Conservation (phyloP, 305 asterid species). For the Fraxinus nigra region DNA sequence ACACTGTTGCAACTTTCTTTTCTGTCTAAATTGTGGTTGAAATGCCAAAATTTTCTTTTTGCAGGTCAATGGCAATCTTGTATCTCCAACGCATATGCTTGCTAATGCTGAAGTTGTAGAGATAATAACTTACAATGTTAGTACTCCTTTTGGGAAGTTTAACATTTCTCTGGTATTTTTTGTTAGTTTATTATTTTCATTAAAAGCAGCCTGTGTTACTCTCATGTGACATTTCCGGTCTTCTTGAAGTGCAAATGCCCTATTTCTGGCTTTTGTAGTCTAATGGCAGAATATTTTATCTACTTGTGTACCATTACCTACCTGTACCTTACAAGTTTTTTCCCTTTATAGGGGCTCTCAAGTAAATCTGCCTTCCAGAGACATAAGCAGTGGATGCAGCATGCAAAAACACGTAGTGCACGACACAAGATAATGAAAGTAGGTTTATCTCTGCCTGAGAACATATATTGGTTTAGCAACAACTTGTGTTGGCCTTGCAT, state of each 20-base stretch:
- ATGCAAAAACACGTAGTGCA: conserved; percentile 95
- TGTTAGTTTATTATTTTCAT: neutral
- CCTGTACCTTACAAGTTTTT: neutral
- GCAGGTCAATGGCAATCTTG: conserved; percentile 94
- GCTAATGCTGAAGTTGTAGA: conserved; percentile 95
- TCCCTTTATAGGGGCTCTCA: conserved; percentile 66
- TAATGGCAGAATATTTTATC: neutral
- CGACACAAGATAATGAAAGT: conserved; percentile 95
- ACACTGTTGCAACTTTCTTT: neutral
- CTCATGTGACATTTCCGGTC: neutral
- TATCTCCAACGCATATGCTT: conserved; percentile 73
- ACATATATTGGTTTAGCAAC: neutral
- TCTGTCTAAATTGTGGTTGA: conserved; percentile 22
- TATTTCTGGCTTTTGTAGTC: neutral
- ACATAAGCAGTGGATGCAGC: conserved; percentile 92
- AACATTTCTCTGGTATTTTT: neutral
- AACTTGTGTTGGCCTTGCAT: conserved; percentile 1
- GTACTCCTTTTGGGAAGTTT: conserved; percentile 23
- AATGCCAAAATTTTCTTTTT: conserved; percentile 18
- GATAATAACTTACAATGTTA: conserved; percentile 75
- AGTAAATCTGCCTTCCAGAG: conserved; percentile 90
- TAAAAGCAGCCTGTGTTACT: neutral
- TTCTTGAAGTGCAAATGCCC: neutral
- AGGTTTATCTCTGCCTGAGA: conserved; percentile 29
- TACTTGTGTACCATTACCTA: neutral